Evolutionary conservation across 176 grass and related monocot species (phyloP).

Genomic region (Aegilops sharonensis): DNA sequence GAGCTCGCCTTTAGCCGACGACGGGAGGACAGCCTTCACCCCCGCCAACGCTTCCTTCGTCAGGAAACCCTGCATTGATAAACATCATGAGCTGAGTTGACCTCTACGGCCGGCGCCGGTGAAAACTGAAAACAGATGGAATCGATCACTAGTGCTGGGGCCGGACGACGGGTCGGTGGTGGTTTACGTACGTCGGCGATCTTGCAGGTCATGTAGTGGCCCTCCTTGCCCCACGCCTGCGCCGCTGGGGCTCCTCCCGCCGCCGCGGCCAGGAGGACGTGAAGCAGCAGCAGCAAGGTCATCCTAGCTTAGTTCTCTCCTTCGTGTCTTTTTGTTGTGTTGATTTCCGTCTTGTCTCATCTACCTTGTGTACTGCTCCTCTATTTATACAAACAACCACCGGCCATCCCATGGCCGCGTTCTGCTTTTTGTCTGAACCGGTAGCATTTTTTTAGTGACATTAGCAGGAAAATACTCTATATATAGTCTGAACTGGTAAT

Average conservation of each 20-base stretch:
- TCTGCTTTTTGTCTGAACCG: no score
- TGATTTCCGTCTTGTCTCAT: not conserved
- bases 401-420: not conserved
- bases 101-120: not conserved
- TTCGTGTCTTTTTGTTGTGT: not conserved
- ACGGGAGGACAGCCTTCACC: slow-evolving; percentile 51
- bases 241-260: slow-evolving; percentile 19
- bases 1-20: slow-evolving; percentile 45
- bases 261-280: not conserved
- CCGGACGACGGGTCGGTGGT: not conserved
- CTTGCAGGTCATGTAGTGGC: slow-evolving; percentile 77
- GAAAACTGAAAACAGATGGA: no score
- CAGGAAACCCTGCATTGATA: slow-evolving; percentile 42
- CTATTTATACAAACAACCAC: not conserved
- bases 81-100: not conserved
- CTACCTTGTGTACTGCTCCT: not conserved
- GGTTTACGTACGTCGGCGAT: slow-evolving; percentile 23
- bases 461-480: no score
- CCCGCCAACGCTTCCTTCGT: slow-evolving; percentile 35
- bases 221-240: slow-evolving; percentile 56
- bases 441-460: no score
- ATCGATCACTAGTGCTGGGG: not conserved
- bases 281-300: not conserved
- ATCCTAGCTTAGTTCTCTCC: not conserved
- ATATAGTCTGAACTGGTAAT: no score